Percentiles rank a stretch among this genome's conserved stretches.
phyloP scores from a whole-genome alignment of 1,284 basidiomycete genomes.

The Cryptococcus sp. region DNA sequence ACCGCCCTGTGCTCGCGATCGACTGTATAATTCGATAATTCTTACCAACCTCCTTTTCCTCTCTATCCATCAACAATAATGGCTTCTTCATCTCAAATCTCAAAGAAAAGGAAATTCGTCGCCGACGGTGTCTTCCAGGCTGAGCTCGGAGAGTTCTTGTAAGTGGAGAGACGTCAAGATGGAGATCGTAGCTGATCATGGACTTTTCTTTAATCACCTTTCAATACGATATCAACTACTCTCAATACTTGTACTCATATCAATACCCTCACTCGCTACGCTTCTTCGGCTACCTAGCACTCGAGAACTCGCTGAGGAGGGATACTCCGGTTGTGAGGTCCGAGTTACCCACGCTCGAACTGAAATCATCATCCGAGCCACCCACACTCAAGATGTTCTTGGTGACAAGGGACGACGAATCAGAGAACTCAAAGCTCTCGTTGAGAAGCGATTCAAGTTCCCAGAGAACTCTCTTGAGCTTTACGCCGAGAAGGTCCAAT shows the following conservation, averaged over 20 bases:
- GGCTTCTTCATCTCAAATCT: constrained; percentile 65
- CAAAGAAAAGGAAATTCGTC: constrained; percentile 95
- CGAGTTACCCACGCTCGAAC: constrained; percentile 99
- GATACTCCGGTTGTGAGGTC: constrained; percentile 99
- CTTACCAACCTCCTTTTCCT: background rate
- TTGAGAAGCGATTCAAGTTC: constrained; percentile 99
- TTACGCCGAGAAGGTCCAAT: constrained; percentile 99
- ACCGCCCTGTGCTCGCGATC: background rate
- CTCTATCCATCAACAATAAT: constrained; percentile 27
- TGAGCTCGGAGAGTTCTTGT: constrained; percentile 95
- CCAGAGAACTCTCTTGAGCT: constrained; percentile 98
- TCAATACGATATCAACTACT: background rate
- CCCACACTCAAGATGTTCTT: constrained; percentile 99
- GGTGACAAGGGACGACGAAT: constrained; percentile 99
- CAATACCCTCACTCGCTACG: background rate
- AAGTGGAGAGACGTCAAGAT: constrained; percentile 13
- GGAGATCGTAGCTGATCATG: background rate
- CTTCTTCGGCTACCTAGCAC: constrained; percentile 53
- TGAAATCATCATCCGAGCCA: constrained; percentile 99
- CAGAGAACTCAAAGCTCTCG: constrained; percentile 95
- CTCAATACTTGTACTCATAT: background rate
- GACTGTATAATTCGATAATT: background rate
- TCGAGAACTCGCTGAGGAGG: constrained; percentile 97
- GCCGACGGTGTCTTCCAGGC: constrained; percentile 73
- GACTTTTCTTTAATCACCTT: background rate